Base-by-base conservation (phyloP, 805 yeast species). In the Candida maris region DNA sequence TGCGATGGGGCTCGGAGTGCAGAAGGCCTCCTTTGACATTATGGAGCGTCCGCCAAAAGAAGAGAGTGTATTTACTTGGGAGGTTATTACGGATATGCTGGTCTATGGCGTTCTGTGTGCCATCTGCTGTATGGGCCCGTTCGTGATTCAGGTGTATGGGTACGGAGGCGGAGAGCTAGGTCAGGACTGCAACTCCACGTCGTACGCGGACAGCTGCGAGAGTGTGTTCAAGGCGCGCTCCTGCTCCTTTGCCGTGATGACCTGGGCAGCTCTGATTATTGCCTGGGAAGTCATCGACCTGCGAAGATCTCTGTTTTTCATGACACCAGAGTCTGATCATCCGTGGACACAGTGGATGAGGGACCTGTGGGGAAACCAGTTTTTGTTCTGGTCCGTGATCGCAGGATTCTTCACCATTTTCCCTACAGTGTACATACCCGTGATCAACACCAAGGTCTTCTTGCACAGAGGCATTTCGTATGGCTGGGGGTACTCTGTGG, bases 341-440 rank as follows among this genome's bases (percentile, higher is more conserved):
- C 77, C 81, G 48, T 72, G 67, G 51, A 75, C 72, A 26, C 82
- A 79, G 56, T 73, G 80, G 40, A 70, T 73, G 52, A 68, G 59
- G 41, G 89, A 81, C 53, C 60, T 85, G 29, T 84, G 87, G 85
- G 61, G 62, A 10, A 86, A 86, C 61, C 76, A 82, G 59, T 78
- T 86, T 45, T 67, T 86, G 52, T 82, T 85, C 66, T 85, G 89
- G 88, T 84, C 95, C 1, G 75, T 86, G 30, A 55, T 81, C 23
- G 64, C 74, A 34, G 96, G 93, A 2, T 74, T 82, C 43, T 59
- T 73, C 10, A 71, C 86, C 2, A 79, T 83, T 4, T 80, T 86
- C 73, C 95, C 95, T 28, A 82, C 85, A 14, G 77, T 85, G 25
- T 85, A 85, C 61, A 86, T 86, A 45, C 95, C 96, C 5, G 94